These are phyloP conservation scores for Clitopilus hobsonii DNA, from an alignment of 768 basidiomycete genomes.

Conservation along the genomic window DNA sequence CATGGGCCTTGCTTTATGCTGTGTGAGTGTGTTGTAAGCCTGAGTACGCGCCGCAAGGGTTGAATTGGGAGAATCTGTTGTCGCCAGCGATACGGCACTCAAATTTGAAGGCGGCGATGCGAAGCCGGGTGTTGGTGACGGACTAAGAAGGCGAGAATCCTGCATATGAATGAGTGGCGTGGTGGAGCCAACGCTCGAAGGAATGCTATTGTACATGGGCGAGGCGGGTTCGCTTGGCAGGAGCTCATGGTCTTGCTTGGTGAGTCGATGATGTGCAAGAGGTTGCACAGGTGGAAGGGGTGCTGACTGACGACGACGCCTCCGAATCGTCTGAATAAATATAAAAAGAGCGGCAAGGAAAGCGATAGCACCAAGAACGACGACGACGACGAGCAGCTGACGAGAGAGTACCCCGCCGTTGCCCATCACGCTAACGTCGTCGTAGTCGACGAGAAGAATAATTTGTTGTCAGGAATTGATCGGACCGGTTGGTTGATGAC, in stretches of 20 bases:
- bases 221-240: conserved; percentile 6
- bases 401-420: conserved; percentile 21
- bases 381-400: conserved; percentile 46
- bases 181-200: neutral
- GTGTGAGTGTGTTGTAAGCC: neutral
- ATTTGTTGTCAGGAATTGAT: conserved; percentile 5
- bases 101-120: neutral
- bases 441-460: neutral
- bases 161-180: neutral
- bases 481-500: conserved; percentile 24
- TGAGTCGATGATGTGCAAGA: conserved; percentile 53
- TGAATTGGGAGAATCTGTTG: conserved; percentile 7
- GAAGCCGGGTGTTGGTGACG: neutral
- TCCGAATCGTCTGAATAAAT: conserved; percentile 32
- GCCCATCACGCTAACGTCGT: conserved; percentile 6
- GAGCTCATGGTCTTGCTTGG: conserved; percentile 25
- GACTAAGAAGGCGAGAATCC: neutral
- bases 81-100: neutral
- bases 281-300: conserved; percentile 66
- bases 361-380: conserved; percentile 38
- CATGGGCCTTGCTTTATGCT: conserved; percentile 14
- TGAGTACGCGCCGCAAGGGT: conserved; percentile 6
- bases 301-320: conserved; percentile 20
- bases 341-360: conserved; percentile 31
- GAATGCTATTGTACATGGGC: conserved; percentile 10